phyloP scores from a whole-genome alignment of 208 protist genomes.

The Acanthamoeba quina region DNA sequence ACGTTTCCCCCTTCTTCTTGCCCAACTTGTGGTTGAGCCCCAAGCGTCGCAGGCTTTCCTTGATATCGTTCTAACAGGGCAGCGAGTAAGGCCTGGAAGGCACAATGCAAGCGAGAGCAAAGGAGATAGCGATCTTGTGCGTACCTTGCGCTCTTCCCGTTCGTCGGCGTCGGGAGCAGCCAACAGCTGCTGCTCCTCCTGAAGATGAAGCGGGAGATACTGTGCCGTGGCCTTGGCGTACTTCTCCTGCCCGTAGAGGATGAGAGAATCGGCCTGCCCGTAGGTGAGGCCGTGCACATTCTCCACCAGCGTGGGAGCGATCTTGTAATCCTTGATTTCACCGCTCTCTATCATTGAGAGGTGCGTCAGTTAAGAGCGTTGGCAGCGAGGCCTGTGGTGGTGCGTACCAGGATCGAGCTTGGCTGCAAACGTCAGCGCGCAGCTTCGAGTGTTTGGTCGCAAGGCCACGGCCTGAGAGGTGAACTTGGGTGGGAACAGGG shows the following conservation, averaged over 20 bases:
- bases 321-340: constrained; percentile 23
- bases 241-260: background rate
- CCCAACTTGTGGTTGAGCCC: constrained; percentile 5
- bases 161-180: background rate
- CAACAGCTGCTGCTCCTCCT: background rate
- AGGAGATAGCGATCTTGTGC: background rate
- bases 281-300: constrained; percentile 25
- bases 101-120: background rate
- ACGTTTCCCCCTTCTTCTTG: background rate
- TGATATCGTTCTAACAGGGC: constrained; percentile 9
- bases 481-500: constrained; percentile 39
- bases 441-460: background rate
- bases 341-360: background rate
- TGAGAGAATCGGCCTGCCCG: constrained; percentile 22
- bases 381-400: background rate
- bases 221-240: background rate
- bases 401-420: constrained; percentile 9
- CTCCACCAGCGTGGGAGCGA: background rate
- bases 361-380: too few species aligned
- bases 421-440: constrained; percentile 40
- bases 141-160: constrained; percentile 9
- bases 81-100: background rate
- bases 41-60: background rate
- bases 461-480: background rate
- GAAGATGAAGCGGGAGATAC: background rate